Evolutionary conservation across 2,329 filamentous ascomycete genomes (phyloP).

Genomic region (Diaporthe vaccinii): DNA sequence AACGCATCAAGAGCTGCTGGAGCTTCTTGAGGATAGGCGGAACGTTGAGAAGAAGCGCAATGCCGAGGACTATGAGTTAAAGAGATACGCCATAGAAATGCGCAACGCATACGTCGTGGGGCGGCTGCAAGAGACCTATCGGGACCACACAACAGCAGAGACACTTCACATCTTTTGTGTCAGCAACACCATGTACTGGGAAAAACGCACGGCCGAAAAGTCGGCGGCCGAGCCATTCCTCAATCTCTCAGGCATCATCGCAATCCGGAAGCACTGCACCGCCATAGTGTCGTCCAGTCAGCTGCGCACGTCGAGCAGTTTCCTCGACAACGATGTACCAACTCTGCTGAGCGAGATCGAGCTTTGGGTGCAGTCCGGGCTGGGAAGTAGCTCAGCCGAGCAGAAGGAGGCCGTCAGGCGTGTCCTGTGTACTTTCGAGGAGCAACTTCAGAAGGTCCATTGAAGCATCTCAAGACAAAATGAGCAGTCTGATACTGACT

Average conservation of each 20-base stretch:
- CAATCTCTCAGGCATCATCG: background rate
- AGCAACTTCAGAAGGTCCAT: background rate
- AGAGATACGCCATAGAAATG: background rate
- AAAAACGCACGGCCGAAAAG: background rate
- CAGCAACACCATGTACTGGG: background rate
- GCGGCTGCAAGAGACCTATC: background rate
- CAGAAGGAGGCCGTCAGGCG: background rate
- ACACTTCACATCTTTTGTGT: background rate
- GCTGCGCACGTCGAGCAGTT: background rate
- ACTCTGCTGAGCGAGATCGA: slow-evolving; percentile 3
- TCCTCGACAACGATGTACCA: background rate
- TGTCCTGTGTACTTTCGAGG: background rate
- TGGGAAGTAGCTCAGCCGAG: background rate
- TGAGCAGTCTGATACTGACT: background rate
- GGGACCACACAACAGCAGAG: background rate
- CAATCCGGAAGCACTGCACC: background rate
- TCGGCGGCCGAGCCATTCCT: background rate
- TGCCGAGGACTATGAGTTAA: background rate
- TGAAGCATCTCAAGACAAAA: accelerated
- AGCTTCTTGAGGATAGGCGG: background rate
- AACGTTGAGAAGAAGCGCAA: background rate
- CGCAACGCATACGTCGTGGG: background rate
- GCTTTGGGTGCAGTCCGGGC: slow-evolving; percentile 11
- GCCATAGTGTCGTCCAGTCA: background rate
- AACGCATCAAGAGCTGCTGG: background rate